These are phyloP conservation scores for Fusarium phyllophilum DNA, from an alignment of 2,329 filamentous ascomycete genomes.

Conservation along the genomic window DNA sequence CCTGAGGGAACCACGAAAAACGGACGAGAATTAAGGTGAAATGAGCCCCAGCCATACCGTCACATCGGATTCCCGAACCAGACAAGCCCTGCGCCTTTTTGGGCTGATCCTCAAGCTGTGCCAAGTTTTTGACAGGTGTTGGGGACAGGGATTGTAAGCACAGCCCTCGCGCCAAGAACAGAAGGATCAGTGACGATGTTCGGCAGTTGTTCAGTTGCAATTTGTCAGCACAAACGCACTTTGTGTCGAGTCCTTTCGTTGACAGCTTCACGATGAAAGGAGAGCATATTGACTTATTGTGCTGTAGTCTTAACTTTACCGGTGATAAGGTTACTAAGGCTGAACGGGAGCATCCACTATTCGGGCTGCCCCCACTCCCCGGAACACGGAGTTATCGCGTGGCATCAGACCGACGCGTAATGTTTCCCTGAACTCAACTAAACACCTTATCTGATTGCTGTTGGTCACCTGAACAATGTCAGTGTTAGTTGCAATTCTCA, in stretches of 20 bases:
- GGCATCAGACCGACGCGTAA: no score
- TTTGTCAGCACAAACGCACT: background rate
- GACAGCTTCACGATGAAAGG: background rate
- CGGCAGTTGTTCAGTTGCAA: background rate
- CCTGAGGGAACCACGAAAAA: background rate
- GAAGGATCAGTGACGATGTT: background rate
- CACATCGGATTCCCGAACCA: background rate
- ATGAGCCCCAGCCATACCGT: background rate
- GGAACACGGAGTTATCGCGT: no score
- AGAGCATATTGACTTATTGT: background rate
- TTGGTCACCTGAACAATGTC: background rate
- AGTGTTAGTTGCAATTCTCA: no score
- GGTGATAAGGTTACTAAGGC: background rate
- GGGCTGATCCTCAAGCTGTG: background rate
- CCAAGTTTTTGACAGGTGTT: background rate
- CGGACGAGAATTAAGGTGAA: background rate
- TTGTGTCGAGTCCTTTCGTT: background rate
- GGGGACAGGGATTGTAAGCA: background rate
- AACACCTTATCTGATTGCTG: background rate
- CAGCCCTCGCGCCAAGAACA: background rate
- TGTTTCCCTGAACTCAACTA: background rate
- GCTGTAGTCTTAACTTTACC: background rate
- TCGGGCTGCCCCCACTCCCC: no score
- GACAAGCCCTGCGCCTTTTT: background rate
- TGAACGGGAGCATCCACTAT: no score